Conservation (phyloP, 805 yeast species). For the Candida ovalis region DNA sequence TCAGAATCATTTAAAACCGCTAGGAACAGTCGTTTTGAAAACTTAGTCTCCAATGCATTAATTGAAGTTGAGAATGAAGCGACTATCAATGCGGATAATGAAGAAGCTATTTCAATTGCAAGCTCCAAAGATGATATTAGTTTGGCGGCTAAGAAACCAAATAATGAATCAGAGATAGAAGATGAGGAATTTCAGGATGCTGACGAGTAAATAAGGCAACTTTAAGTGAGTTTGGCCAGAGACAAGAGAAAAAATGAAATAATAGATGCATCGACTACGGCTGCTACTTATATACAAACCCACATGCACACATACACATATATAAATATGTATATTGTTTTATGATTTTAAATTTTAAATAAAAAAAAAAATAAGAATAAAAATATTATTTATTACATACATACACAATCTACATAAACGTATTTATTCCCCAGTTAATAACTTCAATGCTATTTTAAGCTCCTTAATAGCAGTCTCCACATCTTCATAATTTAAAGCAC, state of each 20-base stretch:
- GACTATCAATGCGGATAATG: slow-evolving; percentile 1
- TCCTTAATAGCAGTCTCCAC: slow-evolving; percentile 63
- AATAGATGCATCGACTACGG: too few species aligned
- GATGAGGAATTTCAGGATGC: slow-evolving; percentile 24
- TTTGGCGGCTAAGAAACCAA: background rate
- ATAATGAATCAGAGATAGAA: slow-evolving; percentile 2
- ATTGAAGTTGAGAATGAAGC: slow-evolving; percentile 13
- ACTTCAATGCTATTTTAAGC: slow-evolving; percentile 48
- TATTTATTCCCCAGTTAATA: slow-evolving; percentile 29
- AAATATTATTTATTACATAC: background rate
- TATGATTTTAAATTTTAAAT: too few species aligned
- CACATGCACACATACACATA: too few species aligned
- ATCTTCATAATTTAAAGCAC: slow-evolving; percentile 78
- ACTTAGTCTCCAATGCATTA: slow-evolving; percentile 10
- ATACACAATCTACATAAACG: background rate
- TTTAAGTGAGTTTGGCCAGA: too few species aligned
- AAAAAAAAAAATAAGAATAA: background rate
- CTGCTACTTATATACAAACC: too few species aligned
- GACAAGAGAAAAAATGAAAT: too few species aligned
- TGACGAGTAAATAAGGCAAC: slow-evolving; percentile 7
- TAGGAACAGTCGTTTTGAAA: slow-evolving; percentile 13
- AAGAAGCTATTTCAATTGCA: slow-evolving; percentile 7
- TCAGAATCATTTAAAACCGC: slow-evolving; percentile 22
- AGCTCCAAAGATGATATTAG: slow-evolving; percentile 4
- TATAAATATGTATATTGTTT: too few species aligned